Base-by-base conservation (phyloP, 108 stramenopile genomes). In the Conticribra guillardii region DNA sequence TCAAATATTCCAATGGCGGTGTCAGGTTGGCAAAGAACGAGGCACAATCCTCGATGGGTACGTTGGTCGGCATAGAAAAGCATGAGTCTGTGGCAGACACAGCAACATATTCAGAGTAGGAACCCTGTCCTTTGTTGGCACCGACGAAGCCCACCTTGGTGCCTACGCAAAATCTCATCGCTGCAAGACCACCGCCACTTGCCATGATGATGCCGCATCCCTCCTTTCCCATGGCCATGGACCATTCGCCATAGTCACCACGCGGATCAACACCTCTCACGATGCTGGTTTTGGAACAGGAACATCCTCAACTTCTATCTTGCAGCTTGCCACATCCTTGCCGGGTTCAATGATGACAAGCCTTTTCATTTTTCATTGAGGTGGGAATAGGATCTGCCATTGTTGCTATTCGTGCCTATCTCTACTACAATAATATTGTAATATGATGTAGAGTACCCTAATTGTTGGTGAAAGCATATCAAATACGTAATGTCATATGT, bases 1-100 rank as follows among this genome's bases (percentile, higher is more conserved):
- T 88, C 87, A 11, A 88, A 11, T 32, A 88, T 84, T 8, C 77
- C 79, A 44, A 85, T 50, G 32, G 80, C 84, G 14, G 87, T 85
- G 45, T 82, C 82, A 17, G 87, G 87, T 88, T 88, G 0, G 85
- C 81, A 55, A 85, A 82, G 32, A 81, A 82, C 1, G 64, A 50
- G 1, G 84, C 82, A 34, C 74, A 74, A 30, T 85, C 84, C 60
- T 84, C 81, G n/a, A 79, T 67, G 8, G 75, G 82, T 0, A 84
- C 64, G 33, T 85, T 74, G 4, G 60, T 44, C 23, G 80, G 80
- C 82, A 88, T 76, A 26, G 80, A 56, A 54, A 88, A 84, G 1
- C 46, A 15, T 1, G 54, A 49, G 21, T 64, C 60, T 1, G 57
- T 60, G 2, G 82, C 80, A 17, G 46, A 30, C 37, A 80, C 45